Evolutionary conservation across 495 filamentous ascomycete genomes (phyloP), one percentile per base, ranked within the genome.

Genomic region (Penicillium ochrochloron): DNA sequence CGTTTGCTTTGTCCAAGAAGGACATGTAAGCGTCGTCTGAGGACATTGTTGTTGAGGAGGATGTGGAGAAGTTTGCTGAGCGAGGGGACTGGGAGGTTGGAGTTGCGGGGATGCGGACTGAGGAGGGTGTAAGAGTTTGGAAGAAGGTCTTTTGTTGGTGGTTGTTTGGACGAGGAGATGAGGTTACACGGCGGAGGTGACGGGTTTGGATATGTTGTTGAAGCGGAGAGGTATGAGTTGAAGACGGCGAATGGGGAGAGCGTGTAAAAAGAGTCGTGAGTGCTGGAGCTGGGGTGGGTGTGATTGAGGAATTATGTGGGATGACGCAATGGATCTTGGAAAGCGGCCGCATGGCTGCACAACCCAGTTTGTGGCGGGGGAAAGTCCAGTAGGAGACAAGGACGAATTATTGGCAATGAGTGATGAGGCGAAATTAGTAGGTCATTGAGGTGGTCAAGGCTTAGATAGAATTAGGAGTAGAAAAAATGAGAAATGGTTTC

Each of bases 1-100:
- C 75, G 77, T 94, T 95, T 46, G 92, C 92, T 76, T 94, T 93
- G 74, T 95, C 80, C 55, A 97, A 81, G 73, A 97, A 96, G 68
- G 86, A 79, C 75, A 85, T 82, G 82, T 96, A 97, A 66, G 87
- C 87, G 55, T 90, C 87, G 81, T 96, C 92, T 23, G 89, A 89
- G 21, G 89, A 85, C 89, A 92, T 94, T 59, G 64, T 72, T 65
- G 55, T 61, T 51, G 70, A 51, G 31, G 70, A 54, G 34, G 65
- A 59, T 29, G 66, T 72, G 46, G 68, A 75, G 61, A 69, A 74
- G 53, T 31, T 8, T 31, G 56, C 51, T 61, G 25, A 50, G 7
- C 34, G 42, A 37, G 55, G 31, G 42, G 29, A 21, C 50, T 39
- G 50, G 8, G 41, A 59, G 50, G 42, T 59, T 57, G 11, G 35